Evolutionary conservation across 2,329 filamentous ascomycete genomes (phyloP).

Genomic region (Clarireedia hainanense): DNA sequence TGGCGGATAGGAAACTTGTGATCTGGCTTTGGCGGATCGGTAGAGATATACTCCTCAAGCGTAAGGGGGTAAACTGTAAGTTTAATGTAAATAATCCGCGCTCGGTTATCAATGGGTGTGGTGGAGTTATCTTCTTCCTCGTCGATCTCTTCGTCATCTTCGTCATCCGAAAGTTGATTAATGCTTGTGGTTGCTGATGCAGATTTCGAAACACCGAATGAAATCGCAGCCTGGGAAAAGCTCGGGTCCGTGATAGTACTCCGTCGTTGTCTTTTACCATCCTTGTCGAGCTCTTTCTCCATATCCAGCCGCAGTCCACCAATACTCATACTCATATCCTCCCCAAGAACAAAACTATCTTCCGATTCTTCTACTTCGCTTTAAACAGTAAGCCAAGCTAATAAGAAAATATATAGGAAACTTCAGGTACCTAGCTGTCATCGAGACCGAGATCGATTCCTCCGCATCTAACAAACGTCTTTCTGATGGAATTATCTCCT

Average conservation of each 20-base stretch:
- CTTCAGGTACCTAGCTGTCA: background rate
- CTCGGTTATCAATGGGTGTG: background rate
- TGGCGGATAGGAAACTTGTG: conserved; percentile 34
- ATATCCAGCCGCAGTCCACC: conserved; percentile 1
- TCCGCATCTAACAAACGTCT: conserved; percentile 20
- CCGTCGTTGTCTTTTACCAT: background rate
- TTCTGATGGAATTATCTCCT: background rate
- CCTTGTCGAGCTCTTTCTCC: conserved; percentile 4
- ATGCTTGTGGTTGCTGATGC: background rate
- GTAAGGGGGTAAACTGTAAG: conserved; percentile 59
- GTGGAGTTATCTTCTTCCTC: background rate
- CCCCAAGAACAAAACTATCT: background rate
- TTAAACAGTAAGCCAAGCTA: background rate
- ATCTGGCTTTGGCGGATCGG: conserved; percentile 21
- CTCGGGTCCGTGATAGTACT: background rate
- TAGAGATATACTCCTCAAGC: conserved; percentile 48
- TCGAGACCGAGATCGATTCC: background rate
- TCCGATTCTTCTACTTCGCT: conserved; percentile 4
- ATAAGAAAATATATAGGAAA: background rate
- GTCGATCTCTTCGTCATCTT: background rate
- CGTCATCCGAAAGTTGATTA: background rate
- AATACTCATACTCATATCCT: background rate
- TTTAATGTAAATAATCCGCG: conserved; percentile 28
- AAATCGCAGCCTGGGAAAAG: background rate
- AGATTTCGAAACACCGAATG: background rate